Conservation (phyloP, 2,329 filamentous ascomycete species). For the Stagonosporopsis cucurbitacearum region DNA sequence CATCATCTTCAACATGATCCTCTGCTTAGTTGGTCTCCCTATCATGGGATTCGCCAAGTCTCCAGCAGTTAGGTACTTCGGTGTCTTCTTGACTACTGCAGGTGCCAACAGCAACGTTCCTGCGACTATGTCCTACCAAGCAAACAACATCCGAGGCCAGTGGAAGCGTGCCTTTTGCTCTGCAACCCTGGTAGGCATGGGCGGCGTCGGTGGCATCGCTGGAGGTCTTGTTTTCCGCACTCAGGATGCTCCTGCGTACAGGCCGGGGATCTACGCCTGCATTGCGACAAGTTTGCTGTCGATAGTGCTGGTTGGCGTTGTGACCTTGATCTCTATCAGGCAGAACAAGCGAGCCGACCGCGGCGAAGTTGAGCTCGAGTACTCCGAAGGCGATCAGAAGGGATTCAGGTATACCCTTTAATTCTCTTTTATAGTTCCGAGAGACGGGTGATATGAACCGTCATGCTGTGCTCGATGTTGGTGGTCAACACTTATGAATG, state of each 20-base stretch:
- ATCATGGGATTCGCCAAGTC: slow-evolving; percentile 72
- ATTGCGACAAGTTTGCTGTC: slow-evolving; percentile 48
- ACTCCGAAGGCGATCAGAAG: slow-evolving; percentile 42
- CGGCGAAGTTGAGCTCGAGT: slow-evolving; percentile 52
- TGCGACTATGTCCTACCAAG: slow-evolving; percentile 77
- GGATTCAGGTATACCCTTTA: slow-evolving; percentile 46
- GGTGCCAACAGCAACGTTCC: slow-evolving; percentile 82
- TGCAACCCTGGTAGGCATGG: slow-evolving; percentile 76
- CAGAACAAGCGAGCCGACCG: slow-evolving; percentile 50
- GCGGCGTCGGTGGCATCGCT: slow-evolving; percentile 79
- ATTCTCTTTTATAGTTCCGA: background rate
- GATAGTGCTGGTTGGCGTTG: slow-evolving; percentile 42
- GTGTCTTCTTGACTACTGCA: slow-evolving; percentile 76
- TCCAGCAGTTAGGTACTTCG: slow-evolving; percentile 70
- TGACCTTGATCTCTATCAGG: slow-evolving; percentile 41
- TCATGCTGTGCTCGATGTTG: background rate
- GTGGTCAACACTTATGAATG: background rate
- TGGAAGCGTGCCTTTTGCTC: slow-evolving; percentile 86
- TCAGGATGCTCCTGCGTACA: slow-evolving; percentile 42
- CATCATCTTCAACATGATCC: slow-evolving; percentile 68
- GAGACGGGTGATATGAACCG: background rate
- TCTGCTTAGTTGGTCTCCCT: slow-evolving; percentile 72
- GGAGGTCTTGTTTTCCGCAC: slow-evolving; percentile 73
- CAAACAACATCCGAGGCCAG: slow-evolving; percentile 86
- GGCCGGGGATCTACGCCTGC: slow-evolving; percentile 49